phyloP scores from a whole-genome alignment of 2,329 filamentous ascomycete species.

The Penicillium sp. region DNA sequence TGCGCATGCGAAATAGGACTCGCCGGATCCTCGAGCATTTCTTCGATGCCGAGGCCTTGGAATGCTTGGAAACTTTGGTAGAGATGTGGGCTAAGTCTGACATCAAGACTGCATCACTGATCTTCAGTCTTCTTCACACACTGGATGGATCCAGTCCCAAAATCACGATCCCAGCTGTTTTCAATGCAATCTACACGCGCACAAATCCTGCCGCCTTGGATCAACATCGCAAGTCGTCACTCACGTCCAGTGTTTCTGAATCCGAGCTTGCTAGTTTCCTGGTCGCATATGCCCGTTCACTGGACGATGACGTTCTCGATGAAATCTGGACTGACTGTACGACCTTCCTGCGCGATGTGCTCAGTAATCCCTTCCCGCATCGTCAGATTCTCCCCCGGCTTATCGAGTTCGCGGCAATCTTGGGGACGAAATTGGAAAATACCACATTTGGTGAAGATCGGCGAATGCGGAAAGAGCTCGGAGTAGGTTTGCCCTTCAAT shows the following conservation, averaged over 20 bases:
- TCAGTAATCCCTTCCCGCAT: slow-evolving; percentile 91
- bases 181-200: slow-evolving; percentile 92
- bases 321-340: slow-evolving; percentile 97
- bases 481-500: slow-evolving; percentile 52
- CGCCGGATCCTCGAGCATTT: slow-evolving; percentile 85
- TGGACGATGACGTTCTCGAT: slow-evolving; percentile 96
- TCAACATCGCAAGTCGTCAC: slow-evolving; percentile 71
- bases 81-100: slow-evolving; percentile 66
- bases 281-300: slow-evolving; percentile 78
- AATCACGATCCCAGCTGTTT: slow-evolving; percentile 85
- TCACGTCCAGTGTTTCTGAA: slow-evolving; percentile 79
- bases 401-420: slow-evolving; percentile 78
- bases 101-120: slow-evolving; percentile 52
- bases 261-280: slow-evolving; percentile 81
- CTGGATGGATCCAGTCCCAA: slow-evolving; percentile 86
- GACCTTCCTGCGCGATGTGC: slow-evolving; percentile 78
- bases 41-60: slow-evolving; percentile 83
- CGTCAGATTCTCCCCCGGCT: slow-evolving; percentile 80
- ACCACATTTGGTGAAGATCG: slow-evolving; percentile 94
- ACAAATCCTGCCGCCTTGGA: slow-evolving; percentile 80
- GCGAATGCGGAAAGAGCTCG: slow-evolving; percentile 83
- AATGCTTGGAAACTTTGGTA: slow-evolving; percentile 87
- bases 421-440: slow-evolving; percentile 94
- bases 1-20: slow-evolving; percentile 85
- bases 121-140: slow-evolving; percentile 83